Base-by-base conservation (phyloP, 116 monocot genomes). In the Trichopus zeylanicus region DNA sequence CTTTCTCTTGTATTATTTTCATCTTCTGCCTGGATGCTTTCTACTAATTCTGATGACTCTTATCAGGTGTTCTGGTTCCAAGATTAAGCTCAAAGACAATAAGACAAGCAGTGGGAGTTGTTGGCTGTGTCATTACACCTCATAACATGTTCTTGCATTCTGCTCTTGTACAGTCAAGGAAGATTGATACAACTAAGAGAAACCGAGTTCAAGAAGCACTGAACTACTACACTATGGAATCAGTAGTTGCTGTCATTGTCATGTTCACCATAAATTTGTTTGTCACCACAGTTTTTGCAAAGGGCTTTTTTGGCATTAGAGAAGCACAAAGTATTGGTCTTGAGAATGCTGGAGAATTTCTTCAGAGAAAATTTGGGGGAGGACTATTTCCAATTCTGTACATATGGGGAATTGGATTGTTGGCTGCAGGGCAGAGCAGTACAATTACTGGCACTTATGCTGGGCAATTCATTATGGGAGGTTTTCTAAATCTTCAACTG, bases 391-490 rank as follows among this genome's bases (percentile, higher is more conserved):
- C 89, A 25, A 89, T 94, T 68, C 78, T 89, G 24, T 89, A 94
- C 56, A 94, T 94, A 12, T 94, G 94, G 94, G 94, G 89, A 33
- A 72, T 94, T 56, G 94, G 94, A 34, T 76, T 94, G 58, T 59
- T 94, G 60, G 89, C 94, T 47, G 94, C 94, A 33, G 94, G 94
- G 13, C 86, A 86, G 57, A 94, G 94, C 67, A 94, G 94, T 61
- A 89, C 94, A 29, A 89, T 94, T 29, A 94, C 94, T 7, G 94
- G 94, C 21, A 94, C 94, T 25, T 94, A 94, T 76, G 89, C 89
- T 58, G 89, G 94, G 26, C 94, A 94, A 65, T 94, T 94, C 67
- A 94, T 94, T 57, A 94, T 94, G 94, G 86, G 94, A 54, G 94
- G 89, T 31, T 94, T 94, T 74, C 78, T 94, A 33, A 71, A 86